Conservation (phyloP, 805 yeast genomes). For the Candida sphagnicola region DNA sequence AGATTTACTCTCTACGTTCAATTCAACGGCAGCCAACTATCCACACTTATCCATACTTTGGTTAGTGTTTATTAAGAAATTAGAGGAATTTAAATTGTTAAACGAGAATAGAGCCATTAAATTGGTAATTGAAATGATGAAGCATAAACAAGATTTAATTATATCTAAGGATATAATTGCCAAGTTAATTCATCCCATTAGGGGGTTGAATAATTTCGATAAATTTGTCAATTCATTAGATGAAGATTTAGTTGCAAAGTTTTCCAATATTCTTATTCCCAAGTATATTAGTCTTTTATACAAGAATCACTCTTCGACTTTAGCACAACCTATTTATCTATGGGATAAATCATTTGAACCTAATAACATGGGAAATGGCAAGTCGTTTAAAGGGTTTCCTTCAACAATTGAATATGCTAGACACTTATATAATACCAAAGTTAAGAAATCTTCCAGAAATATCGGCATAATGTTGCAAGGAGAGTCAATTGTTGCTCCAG, state of each 20-base stretch:
- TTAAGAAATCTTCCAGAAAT: slow-evolving; percentile 21
- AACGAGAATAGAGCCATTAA: slow-evolving; percentile 23
- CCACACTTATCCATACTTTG: slow-evolving; percentile 27
- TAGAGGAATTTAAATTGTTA: slow-evolving; percentile 29
- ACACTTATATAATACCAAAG: slow-evolving; percentile 16
- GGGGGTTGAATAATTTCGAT: slow-evolving; percentile 13
- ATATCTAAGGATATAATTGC: slow-evolving; percentile 31
- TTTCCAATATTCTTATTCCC: slow-evolving; percentile 15
- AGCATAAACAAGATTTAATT: slow-evolving; percentile 15
- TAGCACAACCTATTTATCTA: slow-evolving; percentile 7
- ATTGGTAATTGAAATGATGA: slow-evolving; percentile 22
- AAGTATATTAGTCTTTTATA: slow-evolving; percentile 27
- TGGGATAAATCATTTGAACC: slow-evolving; percentile 12
- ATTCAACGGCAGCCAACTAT: slow-evolving; percentile 20
- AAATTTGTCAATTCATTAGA: slow-evolving; percentile 4
- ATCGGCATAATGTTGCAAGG: slow-evolving; percentile 36
- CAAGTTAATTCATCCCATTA: slow-evolving; percentile 26
- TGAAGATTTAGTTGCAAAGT: background rate
- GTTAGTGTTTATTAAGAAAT: slow-evolving; percentile 31
- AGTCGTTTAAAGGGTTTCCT: background rate
- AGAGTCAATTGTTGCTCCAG: slow-evolving; percentile 28
- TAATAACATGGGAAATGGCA: background rate
- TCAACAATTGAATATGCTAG: slow-evolving; percentile 23
- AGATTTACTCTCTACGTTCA: slow-evolving; percentile 31
- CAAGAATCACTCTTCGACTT: slow-evolving; percentile 7